These are phyloP conservation scores for Tetrapisispora taiwanensis DNA, from an alignment of 805 yeast genomes.

Conservation along the genomic window DNA sequence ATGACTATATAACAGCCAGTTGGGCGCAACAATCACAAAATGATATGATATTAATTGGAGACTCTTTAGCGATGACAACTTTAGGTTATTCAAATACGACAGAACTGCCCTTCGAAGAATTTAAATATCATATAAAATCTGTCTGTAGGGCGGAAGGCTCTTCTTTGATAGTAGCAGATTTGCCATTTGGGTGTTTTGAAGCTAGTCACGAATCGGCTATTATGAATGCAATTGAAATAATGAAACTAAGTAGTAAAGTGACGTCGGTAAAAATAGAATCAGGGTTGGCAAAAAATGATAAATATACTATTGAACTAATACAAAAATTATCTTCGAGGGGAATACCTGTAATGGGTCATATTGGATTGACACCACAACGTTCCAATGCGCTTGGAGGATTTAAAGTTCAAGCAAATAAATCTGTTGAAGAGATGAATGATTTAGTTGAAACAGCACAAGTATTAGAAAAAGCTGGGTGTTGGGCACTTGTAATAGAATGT, in stretches of 20 bases:
- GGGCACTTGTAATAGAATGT: conserved; percentile 71
- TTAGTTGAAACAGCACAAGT: conserved; percentile 58
- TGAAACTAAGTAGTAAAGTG: conserved; percentile 22
- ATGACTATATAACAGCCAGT: conserved; percentile 69
- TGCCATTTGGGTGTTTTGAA: conserved; percentile 87
- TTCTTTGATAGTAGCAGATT: conserved; percentile 68
- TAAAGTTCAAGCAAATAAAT: conserved; percentile 67
- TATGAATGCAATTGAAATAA: conserved; percentile 49
- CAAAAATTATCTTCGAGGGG: conserved; percentile 53
- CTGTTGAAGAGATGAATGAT: conserved; percentile 41
- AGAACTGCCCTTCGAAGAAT: conserved; percentile 69
- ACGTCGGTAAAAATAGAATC: conserved; percentile 63
- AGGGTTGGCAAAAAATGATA: conserved; percentile 34
- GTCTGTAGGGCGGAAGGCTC: conserved; percentile 59
- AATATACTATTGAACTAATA: conserved; percentile 44
- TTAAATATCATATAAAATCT: conserved; percentile 63
- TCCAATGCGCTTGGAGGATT: conserved; percentile 75
- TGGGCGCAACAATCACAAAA: conserved; percentile 56
- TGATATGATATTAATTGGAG: conserved; percentile 77
- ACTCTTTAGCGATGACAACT: conserved; percentile 86
- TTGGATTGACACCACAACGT: conserved; percentile 88
- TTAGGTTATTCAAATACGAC: conserved; percentile 72
- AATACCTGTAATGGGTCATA: conserved; percentile 83
- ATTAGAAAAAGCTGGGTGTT: conserved; percentile 68
- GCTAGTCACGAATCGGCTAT: conserved; percentile 52